These are phyloP conservation scores for Thielaviopsis cerberus DNA, from an alignment of 2,329 filamentous ascomycete species.

Conservation along the genomic window DNA sequence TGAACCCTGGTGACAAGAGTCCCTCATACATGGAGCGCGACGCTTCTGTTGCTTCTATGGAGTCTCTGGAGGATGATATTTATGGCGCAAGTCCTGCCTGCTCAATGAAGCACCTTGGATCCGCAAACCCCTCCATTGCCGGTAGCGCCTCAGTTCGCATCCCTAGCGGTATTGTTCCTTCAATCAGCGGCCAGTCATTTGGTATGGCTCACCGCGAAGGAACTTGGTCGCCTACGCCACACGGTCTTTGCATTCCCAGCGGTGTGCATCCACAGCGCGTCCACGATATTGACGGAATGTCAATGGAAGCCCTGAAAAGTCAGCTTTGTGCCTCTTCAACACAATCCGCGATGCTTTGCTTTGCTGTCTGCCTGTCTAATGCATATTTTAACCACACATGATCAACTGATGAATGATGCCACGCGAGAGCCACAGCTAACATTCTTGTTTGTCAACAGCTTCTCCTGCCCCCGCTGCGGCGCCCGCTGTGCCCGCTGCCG, in stretches of 20 bases:
- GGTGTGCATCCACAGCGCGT: background rate
- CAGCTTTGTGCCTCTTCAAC: background rate
- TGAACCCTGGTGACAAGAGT: background rate
- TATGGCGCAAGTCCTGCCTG: background rate
- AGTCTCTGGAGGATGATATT: background rate
- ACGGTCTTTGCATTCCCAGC: slow-evolving; percentile 2
- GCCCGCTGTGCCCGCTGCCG: slow-evolving; percentile 28
- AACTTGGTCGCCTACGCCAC: slow-evolving; percentile 3
- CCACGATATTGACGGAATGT: background rate
- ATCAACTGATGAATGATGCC: background rate
- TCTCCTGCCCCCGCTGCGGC: slow-evolving; percentile 17
- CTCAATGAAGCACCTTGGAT: background rate
- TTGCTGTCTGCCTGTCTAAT: background rate
- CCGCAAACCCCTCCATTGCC: background rate
- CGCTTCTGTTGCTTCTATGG: background rate
- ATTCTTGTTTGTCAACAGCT: slow-evolving; percentile 1
- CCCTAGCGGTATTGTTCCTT: background rate
- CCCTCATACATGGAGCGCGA: background rate
- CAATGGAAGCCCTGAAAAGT: slow-evolving; percentile 4
- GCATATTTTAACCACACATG: background rate
- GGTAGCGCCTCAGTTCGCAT: background rate
- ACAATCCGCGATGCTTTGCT: background rate
- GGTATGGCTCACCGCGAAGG: background rate
- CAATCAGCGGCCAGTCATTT: background rate
- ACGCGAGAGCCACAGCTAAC: slow-evolving; percentile 1